Percentiles rank a stretch among this genome's conserved stretches.
Conservation (phyloP, 2,329 filamentous ascomycete species). For the Colletotrichum eremochloae region DNA sequence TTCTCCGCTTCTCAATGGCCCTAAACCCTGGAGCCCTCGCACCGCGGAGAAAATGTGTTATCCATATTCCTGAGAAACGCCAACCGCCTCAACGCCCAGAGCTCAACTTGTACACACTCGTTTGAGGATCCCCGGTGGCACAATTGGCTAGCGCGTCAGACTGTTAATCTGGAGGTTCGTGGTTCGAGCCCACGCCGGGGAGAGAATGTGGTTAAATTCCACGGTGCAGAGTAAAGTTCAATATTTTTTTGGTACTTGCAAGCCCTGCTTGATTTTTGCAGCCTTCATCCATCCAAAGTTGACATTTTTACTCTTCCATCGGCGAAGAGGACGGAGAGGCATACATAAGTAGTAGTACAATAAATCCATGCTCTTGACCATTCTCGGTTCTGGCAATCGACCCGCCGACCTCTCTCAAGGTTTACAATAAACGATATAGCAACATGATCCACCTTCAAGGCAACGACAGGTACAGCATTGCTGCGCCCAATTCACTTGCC, state of each 20-base stretch:
- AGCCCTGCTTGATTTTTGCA: not conserved
- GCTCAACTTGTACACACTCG: not conserved
- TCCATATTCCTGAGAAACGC: slow-evolving; percentile 20
- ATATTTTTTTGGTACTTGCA: not conserved
- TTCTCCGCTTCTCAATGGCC: slow-evolving; percentile 25
- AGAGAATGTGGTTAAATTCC: slow-evolving; percentile 30
- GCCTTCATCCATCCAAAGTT: no score
- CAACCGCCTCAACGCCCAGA: not conserved
- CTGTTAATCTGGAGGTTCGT: slow-evolving; percentile 43
- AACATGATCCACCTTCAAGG: not conserved
- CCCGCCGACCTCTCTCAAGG: not conserved
- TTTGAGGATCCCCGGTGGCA: slow-evolving; percentile 38
- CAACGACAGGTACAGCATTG: not conserved
- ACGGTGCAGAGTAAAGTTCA: fast-evolving
- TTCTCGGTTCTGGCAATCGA: not conserved
- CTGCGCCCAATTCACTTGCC: not conserved
- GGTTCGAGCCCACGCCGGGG: slow-evolving; percentile 42
- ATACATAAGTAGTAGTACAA: not conserved
- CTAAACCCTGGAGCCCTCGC: slow-evolving; percentile 22
- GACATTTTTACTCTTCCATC: not conserved
- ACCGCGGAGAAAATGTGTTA: not conserved
- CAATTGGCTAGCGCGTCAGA: slow-evolving; percentile 43
- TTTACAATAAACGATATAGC: not conserved
- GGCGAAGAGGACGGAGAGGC: not conserved
- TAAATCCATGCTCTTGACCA: no score